Percentiles rank a stretch among this genome's conserved stretches.
These are phyloP conservation scores for Hyaloraphidium curvatum DNA, from an alignment of 192 early-diverging fungal genomes.

Conservation along the genomic window DNA sequence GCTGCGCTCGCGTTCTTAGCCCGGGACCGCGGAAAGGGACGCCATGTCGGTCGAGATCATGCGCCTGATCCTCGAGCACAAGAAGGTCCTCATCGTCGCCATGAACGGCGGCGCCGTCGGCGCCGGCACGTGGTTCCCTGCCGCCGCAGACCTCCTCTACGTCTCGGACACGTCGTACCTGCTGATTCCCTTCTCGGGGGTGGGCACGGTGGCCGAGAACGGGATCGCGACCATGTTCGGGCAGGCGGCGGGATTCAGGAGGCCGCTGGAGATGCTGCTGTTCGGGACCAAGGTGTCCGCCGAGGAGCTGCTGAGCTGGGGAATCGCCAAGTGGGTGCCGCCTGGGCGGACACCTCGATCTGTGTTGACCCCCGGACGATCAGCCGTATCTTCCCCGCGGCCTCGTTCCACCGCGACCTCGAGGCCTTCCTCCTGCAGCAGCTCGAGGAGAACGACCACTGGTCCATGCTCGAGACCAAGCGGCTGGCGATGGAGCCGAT, in stretches of 20 bases:
- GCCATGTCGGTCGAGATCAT: too few relatives aligned
- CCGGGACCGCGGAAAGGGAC: too few relatives aligned
- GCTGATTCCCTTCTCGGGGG: neutral
- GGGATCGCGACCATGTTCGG: neutral
- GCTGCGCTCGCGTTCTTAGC: too few relatives aligned
- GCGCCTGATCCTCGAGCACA: neutral
- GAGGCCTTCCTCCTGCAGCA: constrained; percentile 1
- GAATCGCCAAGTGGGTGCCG: neutral
- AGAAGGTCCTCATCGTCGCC: constrained; percentile 1
- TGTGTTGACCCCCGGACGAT: neutral
- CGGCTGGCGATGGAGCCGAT: neutral
- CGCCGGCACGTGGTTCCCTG: neutral
- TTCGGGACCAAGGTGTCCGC: neutral
- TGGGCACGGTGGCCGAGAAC: neutral
- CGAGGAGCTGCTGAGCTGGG: neutral
- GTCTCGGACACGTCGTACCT: neutral
- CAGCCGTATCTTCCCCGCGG: constrained; percentile 1
- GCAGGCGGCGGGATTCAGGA: neutral
- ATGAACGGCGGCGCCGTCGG: constrained; percentile 1
- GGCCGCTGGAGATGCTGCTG: neutral
- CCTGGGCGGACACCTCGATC: neutral
- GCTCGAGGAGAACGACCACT: neutral
- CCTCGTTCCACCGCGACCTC: neutral
- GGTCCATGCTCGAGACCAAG: neutral
- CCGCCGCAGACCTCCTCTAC: neutral